Evolutionary conservation across 495 filamentous ascomycete species (phyloP), one percentile per base, ranked within the genome.

Genomic region (Chaetomidium leptoderma): DNA sequence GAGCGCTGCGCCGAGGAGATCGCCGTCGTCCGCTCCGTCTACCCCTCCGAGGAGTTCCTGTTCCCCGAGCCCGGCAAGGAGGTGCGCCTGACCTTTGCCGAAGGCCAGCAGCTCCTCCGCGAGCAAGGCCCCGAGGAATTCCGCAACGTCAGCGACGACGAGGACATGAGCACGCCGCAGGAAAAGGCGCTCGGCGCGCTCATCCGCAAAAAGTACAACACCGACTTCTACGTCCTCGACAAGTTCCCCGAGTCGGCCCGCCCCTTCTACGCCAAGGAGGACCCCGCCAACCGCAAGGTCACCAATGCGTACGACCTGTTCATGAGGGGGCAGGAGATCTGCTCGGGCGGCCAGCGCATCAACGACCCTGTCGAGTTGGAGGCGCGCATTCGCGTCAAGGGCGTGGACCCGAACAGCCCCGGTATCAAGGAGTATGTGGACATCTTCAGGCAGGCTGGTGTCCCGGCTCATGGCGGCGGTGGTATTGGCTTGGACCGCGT

Each of bases 261-360:
- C 23, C 91, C 91, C 35, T 95, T 96, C 78, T 96, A 96, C 73
- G 90, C 91, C 67, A 89, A 91, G 80, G 83, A 86, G 55, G 85
- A 88, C 68, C 81, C 86, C 9, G 61, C 79, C 48, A 81, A 86
- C 71, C 76, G 85, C 56, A 76, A 78, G 29, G 81, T 90, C 64
- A 88, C 84, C 50, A 92, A 95, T 73, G 87, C 86, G 6, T 96
- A 90, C 76, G 91, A 95, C 74, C 90, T 96, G 79, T 92, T 95
- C 80, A 66, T 95, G 87, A 86, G 91, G 62, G 89, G 89, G 19
- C 89, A 95, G 74, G 91, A 68, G 55, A 60, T 66, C 82, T 92
- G 73, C 57, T 88, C 83, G 13, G 91, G 91, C 50, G 90, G 89
- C 27, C 90, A 96, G 77, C 88, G 90, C 73, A 86, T 95, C 65